Evolutionary conservation across 768 basidiomycete genomes (phyloP), one percentile per base, ranked within the genome.

Genomic region (Daedaleopsis sinensis): DNA sequence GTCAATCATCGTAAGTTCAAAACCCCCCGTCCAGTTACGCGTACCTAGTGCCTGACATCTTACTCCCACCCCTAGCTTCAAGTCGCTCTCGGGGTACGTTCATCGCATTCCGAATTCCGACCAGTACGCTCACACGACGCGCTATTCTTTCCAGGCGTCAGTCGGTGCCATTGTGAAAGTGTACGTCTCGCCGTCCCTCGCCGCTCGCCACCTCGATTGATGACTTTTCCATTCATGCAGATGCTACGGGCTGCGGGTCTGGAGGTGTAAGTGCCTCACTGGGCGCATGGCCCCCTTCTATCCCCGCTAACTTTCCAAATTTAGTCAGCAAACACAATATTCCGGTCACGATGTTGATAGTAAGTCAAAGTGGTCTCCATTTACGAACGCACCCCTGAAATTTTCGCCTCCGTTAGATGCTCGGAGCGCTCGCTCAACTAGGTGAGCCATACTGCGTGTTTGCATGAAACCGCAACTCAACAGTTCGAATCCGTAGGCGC

Each of bases 301-400:
- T 13, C 47, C 7, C 23, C 47, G 47, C 47, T 49, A n/a, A 49
- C 11, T 18, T 18, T 49, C 23, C 24, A 49, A 11, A 24, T 23
- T 27, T 49, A 87, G 86, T 88, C 68, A 87, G 86, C 74, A 74
- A 82, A 50, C 75, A 77, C 37, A 87, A 86, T 62, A 57, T 79
- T 8, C 72, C 67, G 37, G 69, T 85, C n/a, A 84, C 84, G 7
- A 73, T 70, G 0, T 38, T 70, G 23, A 78, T 88, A 53, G 84
- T 86, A 61, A 66, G 81, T 69, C 21, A 7, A 13, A 21, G 23
- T 12, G 8, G 18, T 47, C n/a, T 38, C 19, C 10, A 8, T 42
- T 19, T n/a, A n/a, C 42, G 23, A n/a, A 27, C 5, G 12, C 12
- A 13, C n/a, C 39, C 42, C 50, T 44, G 23, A 51, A 44, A 12